phyloP scores from a whole-genome alignment of 495 filamentous ascomycete species.

The Hyaloscypha variabilis region DNA sequence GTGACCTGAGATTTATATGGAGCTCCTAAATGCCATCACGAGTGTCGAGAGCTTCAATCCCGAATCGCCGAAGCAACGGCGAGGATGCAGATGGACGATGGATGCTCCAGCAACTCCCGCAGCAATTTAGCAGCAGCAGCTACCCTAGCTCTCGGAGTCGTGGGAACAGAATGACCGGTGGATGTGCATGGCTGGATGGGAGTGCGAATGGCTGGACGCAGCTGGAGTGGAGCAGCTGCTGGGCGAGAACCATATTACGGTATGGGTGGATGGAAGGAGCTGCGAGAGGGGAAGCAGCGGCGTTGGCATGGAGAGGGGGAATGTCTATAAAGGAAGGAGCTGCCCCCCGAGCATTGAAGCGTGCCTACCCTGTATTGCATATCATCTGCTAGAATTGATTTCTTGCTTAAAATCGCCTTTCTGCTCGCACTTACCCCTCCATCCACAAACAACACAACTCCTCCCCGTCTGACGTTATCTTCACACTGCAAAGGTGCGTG shows the following conservation, averaged over 20 bases:
- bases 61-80: not conserved
- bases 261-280: not conserved
- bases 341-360: not conserved
- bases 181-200: not conserved
- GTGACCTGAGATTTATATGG: not conserved
- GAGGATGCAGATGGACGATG: not conserved
- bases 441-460: not conserved
- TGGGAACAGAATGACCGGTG: not conserved
- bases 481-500: not conserved
- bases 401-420: not conserved
- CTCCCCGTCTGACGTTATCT: not conserved
- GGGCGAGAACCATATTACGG: not conserved
- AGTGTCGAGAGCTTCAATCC: not conserved
- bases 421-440: not conserved
- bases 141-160: slow-evolving; percentile 12
- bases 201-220: not conserved
- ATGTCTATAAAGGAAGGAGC: slow-evolving; percentile 14
- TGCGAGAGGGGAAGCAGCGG: slow-evolving; percentile 4
- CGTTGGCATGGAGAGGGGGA: not conserved
- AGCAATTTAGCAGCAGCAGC: not conserved
- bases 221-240: not conserved
- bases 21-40: not conserved
- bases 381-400: not conserved
- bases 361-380: not conserved
- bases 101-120: not conserved